Conservation (phyloP, 208 protist genomes). For the Crithidia brevicula region DNA sequence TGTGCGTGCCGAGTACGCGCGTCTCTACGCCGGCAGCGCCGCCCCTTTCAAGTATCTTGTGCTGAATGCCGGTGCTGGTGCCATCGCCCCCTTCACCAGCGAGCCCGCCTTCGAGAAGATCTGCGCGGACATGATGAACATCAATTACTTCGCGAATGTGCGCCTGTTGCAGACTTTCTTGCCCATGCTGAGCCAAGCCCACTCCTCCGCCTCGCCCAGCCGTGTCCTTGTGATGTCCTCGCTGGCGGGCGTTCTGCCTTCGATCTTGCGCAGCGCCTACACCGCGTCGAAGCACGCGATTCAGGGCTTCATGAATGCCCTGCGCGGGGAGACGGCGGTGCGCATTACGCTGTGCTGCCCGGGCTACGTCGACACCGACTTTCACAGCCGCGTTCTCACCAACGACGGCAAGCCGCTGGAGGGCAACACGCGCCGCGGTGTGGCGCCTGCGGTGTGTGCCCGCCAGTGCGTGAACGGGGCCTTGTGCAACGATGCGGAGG, state of each 20-base stretch:
- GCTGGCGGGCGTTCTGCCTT: slow-evolving; percentile 78
- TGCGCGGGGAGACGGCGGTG: slow-evolving; percentile 77
- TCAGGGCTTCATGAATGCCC: slow-evolving; percentile 88
- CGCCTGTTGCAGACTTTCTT: slow-evolving; percentile 74
- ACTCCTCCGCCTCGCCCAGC: slow-evolving; percentile 48
- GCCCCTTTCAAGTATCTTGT: slow-evolving; percentile 69
- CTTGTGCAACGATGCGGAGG: slow-evolving; percentile 64
- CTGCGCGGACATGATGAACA: slow-evolving; percentile 76
- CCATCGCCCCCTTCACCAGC: slow-evolving; percentile 70
- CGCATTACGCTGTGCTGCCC: slow-evolving; percentile 83
- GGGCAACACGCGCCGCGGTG: slow-evolving; percentile 58
- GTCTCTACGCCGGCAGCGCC: slow-evolving; percentile 22
- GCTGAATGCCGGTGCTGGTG: slow-evolving; percentile 82
- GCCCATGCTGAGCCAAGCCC: slow-evolving; percentile 43
- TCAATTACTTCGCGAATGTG: slow-evolving; percentile 91
- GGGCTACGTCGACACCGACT: slow-evolving; percentile 86
- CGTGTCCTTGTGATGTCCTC: slow-evolving; percentile 81
- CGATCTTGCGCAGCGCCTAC: slow-evolving; percentile 76
- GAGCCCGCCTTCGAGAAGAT: slow-evolving; percentile 54
- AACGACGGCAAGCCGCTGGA: slow-evolving; percentile 37
- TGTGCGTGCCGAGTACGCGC: slow-evolving; percentile 32
- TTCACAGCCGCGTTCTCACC: slow-evolving; percentile 67
- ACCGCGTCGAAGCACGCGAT: slow-evolving; percentile 88
- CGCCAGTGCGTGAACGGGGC: slow-evolving; percentile 56
- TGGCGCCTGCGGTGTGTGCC: slow-evolving; percentile 60